Evolutionary conservation across 441 rosid genomes (phyloP).

Genomic region (Sinapis alba): DNA sequence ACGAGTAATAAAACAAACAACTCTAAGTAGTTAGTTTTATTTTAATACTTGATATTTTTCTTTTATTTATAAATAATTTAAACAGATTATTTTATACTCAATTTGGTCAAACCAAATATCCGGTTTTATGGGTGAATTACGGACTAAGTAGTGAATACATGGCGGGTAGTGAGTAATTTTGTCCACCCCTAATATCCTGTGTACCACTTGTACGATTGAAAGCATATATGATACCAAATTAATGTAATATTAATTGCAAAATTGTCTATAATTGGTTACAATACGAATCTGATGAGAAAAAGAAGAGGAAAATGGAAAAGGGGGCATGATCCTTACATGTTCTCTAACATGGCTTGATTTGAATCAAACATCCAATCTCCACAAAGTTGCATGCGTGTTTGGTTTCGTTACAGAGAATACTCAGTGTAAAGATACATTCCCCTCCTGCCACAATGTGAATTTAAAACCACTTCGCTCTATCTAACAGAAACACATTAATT

Average conservation of each 20-base stretch:
- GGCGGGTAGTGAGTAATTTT: too few relatives aligned
- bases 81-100: too few relatives aligned
- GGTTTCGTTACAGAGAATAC: conserved; percentile 31
- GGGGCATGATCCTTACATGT: conserved; percentile 12
- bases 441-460: conserved; percentile 32
- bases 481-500: conserved; percentile 11
- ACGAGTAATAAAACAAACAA: too few relatives aligned
- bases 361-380: conserved; percentile 30
- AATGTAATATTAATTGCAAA: not conserved
- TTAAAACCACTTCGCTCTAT: conserved; percentile 33
- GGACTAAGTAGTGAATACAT: too few relatives aligned
- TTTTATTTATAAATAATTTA: too few relatives aligned
- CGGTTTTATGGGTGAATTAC: too few relatives aligned
- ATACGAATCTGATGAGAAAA: conserved; percentile 8
- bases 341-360: conserved; percentile 20
- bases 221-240: not conserved
- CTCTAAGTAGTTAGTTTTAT: too few relatives aligned
- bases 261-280: conserved; percentile 5
- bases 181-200: not conserved
- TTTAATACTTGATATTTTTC: too few relatives aligned
- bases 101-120: too few relatives aligned
- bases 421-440: conserved; percentile 40
- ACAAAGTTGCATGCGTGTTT: conserved; percentile 29
- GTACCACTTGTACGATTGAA: not conserved
- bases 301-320: not conserved